Conservation (phyloP, 176 grass and related monocot species). For the Oryza punctata region DNA sequence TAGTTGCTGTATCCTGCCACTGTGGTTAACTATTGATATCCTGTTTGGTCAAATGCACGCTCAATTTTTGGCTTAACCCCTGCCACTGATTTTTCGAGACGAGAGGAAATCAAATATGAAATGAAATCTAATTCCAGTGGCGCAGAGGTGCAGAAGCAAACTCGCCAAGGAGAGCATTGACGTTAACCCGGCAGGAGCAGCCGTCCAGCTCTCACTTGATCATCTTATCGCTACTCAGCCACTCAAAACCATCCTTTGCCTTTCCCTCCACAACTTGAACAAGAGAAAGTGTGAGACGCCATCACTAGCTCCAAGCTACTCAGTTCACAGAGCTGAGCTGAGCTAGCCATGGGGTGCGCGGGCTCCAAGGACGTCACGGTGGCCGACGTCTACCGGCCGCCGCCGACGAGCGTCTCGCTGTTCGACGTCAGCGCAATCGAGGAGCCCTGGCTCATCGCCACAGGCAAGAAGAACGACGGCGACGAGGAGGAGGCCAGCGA, state of each 20-base stretch:
- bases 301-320: neutral
- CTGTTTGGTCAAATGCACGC: too few relatives aligned
- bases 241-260: constrained; percentile 17
- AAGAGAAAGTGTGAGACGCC: neutral
- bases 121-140: constrained; percentile 12
- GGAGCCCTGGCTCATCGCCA: constrained; percentile 86
- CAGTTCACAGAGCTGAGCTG: neutral
- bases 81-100: constrained; percentile 5
- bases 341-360: constrained; percentile 69
- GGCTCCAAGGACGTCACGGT: constrained; percentile 58
- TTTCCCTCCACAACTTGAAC: constrained; percentile 34
- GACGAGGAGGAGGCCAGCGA: neutral
- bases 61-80: neutral
- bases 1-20: too few relatives aligned
- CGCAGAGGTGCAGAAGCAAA: neutral
- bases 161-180: neutral
- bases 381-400: constrained; percentile 64
- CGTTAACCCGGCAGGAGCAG: neutral
- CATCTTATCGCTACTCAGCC: constrained; percentile 44
- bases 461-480: constrained; percentile 23
- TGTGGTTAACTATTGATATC: too few relatives aligned
- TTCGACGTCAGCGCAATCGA: constrained; percentile 82
- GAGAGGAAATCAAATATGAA: neutral
- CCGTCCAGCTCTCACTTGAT: neutral
- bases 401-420: constrained; percentile 78